Evolutionary conservation across 495 filamentous ascomycete genomes (phyloP), one percentile per base, ranked within the genome.

Genomic region (Penicillium lagena): DNA sequence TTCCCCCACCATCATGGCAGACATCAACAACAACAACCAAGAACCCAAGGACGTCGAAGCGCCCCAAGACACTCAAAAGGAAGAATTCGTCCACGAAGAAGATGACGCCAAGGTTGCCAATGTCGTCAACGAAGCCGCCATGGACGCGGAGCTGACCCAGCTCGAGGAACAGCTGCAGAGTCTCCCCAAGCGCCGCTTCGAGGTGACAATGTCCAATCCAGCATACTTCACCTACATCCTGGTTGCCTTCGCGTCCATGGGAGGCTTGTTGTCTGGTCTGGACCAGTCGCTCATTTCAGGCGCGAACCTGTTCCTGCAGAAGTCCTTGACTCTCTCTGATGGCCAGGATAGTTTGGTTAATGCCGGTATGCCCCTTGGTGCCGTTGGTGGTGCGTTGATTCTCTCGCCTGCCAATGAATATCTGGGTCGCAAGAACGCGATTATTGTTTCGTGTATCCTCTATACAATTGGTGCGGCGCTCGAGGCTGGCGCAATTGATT

Each of bases 181-280:
- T 7, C 8, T 63, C 22, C 66, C 62, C 41, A 54, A 53, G 46
- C 40, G 59, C n/a, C 47, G 52, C 34, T 54, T 67, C 22, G 54
- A 64, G 14, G 35, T 68, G 15, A 59, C 49, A 2, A 37, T 66
- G 29, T 46, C 58, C 33, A 70, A 69, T 48, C 72, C 72, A 0
- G 61, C 58, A 31, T 33, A 58, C 36, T 83, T 80, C 51, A 81
- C 77, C 30, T 81, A 69, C 55, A 53, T 83, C 11, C 69, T 83
- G 9, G 79, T 81, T n/a, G 77, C 66, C 28, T 82, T 83, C 51
- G 80, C 79, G 27, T 78, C 74, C 3, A 77, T 81, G 72, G 78
- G 78, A 44, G 80, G 79, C 54, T 46, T 83, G 29, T 70, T 83
- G 1, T 81, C 77, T 9, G 80, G 79, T 53, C 63, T 83, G 9